Percentiles rank a stretch among this genome's conserved stretches.
phyloP scores from a whole-genome alignment of 208 protist genomes.

The Acanthamoeba sp. region DNA sequence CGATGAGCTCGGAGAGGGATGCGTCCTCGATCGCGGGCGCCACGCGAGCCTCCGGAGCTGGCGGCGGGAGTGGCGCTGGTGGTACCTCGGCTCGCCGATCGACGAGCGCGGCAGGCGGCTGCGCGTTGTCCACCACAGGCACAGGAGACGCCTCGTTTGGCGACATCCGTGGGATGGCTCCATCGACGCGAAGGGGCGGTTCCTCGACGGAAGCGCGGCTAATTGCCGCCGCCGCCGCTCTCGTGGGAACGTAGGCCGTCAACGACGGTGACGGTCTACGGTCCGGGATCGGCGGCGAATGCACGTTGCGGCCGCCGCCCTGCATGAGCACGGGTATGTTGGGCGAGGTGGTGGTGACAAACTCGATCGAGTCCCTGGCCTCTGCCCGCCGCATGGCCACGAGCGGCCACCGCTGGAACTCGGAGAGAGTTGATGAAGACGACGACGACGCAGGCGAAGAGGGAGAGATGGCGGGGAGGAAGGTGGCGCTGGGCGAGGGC shows the following conservation, averaged over 20 bases:
- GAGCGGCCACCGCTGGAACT: conserved; percentile 1
- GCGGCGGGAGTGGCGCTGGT: neutral
- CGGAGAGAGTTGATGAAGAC: neutral
- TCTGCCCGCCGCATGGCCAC: conserved; percentile 42
- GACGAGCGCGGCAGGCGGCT: neutral
- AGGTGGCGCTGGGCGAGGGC: conserved; percentile 30
- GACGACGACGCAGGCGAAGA: neutral
- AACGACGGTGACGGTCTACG: neutral
- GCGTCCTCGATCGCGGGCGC: neutral
- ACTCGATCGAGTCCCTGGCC: conserved; percentile 18
- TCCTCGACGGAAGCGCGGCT: neutral
- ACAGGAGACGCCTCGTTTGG: neutral
- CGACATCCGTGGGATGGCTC: neutral
- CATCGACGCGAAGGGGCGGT: neutral
- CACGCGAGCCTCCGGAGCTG: neutral
- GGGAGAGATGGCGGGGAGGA: conserved; percentile 61
- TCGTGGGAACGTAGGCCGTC: neutral
- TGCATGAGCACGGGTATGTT: conserved; percentile 20
- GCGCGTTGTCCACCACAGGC: neutral
- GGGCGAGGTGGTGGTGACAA: conserved; percentile 42
- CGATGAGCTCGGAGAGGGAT: neutral
- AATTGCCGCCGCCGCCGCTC: neutral
- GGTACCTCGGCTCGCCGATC: neutral
- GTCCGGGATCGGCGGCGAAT: neutral
- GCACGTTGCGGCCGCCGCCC: neutral